A percentile compares a stretch with the other conserved stretches of the same genome.
Conservation (phyloP, 495 filamentous ascomycete species). For the Parachaetomium inaequale region DNA sequence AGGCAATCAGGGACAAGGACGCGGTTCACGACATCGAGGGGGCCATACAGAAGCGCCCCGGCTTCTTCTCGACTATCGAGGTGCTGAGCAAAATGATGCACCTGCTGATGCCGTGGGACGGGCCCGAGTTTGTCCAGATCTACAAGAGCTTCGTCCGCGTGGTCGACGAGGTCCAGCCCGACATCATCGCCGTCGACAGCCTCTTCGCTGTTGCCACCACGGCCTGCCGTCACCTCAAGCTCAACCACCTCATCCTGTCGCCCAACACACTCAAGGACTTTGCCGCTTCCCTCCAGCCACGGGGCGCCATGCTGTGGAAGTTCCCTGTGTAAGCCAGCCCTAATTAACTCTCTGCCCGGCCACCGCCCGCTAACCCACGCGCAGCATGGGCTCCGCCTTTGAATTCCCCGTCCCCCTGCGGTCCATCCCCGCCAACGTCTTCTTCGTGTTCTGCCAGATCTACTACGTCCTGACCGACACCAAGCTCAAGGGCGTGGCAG, state of each 20-base stretch:
- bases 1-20: background rate
- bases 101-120: constrained; percentile 32
- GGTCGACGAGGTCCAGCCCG: constrained; percentile 38
- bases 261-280: constrained; percentile 39
- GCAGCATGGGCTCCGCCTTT: constrained; percentile 14
- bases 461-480: background rate
- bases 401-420: constrained; percentile 23
- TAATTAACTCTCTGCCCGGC: constrained; percentile 23
- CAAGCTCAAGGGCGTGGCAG: background rate
- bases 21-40: background rate
- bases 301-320: constrained; percentile 29
- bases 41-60: background rate
- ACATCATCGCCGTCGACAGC: constrained; percentile 45
- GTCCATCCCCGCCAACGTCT: constrained; percentile 43
- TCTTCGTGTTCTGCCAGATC: constrained; percentile 22
- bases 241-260: constrained; percentile 32
- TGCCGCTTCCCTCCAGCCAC: constrained; percentile 28
- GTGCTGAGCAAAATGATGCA: background rate
- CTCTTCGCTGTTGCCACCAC: constrained; percentile 46
- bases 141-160: constrained; percentile 42
- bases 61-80: background rate
- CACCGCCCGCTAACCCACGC: background rate
- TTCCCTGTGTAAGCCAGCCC: constrained; percentile 30
- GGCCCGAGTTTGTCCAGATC: constrained; percentile 42
- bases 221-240: constrained; percentile 35